phyloP scores from a whole-genome alignment of 228 moss, liverwort and hornwort species.

The Sphagnum fallax region DNA sequence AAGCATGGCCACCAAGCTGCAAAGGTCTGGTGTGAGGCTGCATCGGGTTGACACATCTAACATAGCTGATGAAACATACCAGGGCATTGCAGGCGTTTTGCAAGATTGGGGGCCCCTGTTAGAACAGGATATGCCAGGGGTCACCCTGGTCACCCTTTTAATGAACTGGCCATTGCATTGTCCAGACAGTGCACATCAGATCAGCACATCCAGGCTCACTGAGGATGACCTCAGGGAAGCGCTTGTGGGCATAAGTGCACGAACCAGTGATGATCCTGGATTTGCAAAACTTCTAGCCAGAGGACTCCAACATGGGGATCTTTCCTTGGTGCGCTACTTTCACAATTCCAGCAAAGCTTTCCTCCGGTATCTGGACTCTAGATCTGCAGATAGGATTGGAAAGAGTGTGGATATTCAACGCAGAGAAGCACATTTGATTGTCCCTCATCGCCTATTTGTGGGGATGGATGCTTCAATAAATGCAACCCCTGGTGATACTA shows the following conservation, averaged over 20 bases:
- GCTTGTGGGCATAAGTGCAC: background rate
- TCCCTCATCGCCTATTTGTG: slow-evolving; percentile 4
- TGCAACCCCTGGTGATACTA: background rate
- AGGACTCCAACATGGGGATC: slow-evolving; percentile 2
- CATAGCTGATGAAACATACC: slow-evolving; percentile 3
- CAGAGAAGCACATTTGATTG: background rate
- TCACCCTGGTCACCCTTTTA: slow-evolving; percentile 1
- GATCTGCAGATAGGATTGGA: slow-evolving; percentile 1
- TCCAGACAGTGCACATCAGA: background rate
- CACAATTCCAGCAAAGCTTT: slow-evolving; percentile 3
- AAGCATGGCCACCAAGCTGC: background rate
- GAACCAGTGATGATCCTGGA: background rate
- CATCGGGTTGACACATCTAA: slow-evolving; percentile 3
- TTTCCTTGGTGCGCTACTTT: background rate
- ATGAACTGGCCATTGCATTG: slow-evolving; percentile 4
- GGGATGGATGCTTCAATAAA: slow-evolving; percentile 1
- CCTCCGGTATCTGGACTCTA: background rate
- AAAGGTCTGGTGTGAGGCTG: background rate
- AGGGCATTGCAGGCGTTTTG: slow-evolving; percentile 2
- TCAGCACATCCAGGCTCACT: slow-evolving; percentile 1
- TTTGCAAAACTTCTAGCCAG: background rate
- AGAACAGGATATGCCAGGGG: background rate
- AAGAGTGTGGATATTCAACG: background rate
- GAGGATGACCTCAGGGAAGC: background rate
- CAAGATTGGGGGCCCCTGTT: slow-evolving; percentile 1